Percentiles rank a stretch among this genome's conserved stretches.
These are phyloP conservation scores for Rhizopogon hawkerae DNA, from an alignment of 1,284 basidiomycete genomes.

Conservation along the genomic window DNA sequence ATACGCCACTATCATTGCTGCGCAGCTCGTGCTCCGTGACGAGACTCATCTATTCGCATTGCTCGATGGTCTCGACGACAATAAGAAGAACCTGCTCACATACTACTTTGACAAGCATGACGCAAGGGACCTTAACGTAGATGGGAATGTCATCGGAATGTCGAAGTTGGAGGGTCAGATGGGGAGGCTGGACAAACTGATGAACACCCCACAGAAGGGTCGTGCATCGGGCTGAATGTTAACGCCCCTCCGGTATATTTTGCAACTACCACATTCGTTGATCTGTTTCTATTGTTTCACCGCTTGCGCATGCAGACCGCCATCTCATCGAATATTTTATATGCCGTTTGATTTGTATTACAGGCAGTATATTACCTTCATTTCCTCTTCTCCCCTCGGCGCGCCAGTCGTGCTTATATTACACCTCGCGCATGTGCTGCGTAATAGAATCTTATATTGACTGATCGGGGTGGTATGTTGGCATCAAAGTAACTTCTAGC, in stretches of 20 bases:
- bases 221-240: constrained; percentile 12
- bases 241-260: not conserved
- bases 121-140: constrained; percentile 39
- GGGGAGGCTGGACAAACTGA: constrained; percentile 63
- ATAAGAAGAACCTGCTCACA: constrained; percentile 79
- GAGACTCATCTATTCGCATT: constrained; percentile 73
- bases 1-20: constrained; percentile 70
- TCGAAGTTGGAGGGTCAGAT: constrained; percentile 70
- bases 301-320: not conserved
- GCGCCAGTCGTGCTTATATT: constrained; percentile 8
- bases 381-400: constrained; percentile 5
- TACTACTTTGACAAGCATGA: constrained; percentile 81
- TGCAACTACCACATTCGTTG: not conserved
- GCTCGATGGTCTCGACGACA: constrained; percentile 69
- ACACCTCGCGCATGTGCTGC: constrained; percentile 1
- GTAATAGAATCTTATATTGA: not conserved
- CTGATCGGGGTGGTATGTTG: too few relatives aligned
- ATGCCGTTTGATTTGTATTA: not conserved
- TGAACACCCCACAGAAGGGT: constrained; percentile 48
- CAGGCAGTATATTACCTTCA: constrained; percentile 9
- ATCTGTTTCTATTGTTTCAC: not conserved
- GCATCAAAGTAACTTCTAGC: constrained; percentile 5
- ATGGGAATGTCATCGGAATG: constrained; percentile 34
- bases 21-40: constrained; percentile 69
- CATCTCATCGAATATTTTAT: not conserved